phyloP scores from a whole-genome alignment of 306 rosid genomes.

The Acmispon strigosus region DNA sequence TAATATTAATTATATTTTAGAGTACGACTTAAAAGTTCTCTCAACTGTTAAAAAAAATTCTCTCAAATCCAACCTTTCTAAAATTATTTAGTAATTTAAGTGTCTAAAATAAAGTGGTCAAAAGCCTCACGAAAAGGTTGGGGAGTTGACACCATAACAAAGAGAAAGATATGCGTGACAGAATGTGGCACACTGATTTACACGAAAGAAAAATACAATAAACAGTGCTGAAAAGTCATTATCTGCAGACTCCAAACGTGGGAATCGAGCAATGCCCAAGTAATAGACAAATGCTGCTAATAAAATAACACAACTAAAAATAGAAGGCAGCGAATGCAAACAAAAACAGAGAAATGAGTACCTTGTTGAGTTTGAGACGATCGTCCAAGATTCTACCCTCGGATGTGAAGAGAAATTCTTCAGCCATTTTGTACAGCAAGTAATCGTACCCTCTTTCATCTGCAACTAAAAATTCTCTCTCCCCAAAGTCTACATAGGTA shows the following conservation, averaged over 20 bases:
- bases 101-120: not conserved
- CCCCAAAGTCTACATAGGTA: constrained; percentile 73
- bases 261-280: too few relatives aligned
- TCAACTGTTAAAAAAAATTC: too few relatives aligned
- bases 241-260: constrained; percentile 42
- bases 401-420: constrained; percentile 62
- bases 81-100: not conserved
- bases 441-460: constrained; percentile 87
- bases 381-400: constrained; percentile 72
- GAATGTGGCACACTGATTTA: not conserved
- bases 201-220: not conserved
- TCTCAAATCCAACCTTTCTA: not conserved
- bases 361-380: constrained; percentile 92
- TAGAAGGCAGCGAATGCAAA: constrained; percentile 23
- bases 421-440: constrained; percentile 77
- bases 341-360: constrained; percentile 18
- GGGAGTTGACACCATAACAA: constrained; percentile 16
- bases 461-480: constrained; percentile 78
- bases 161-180: not conserved
- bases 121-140: not conserved
- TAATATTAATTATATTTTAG: not conserved
- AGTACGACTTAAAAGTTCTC: not conserved
- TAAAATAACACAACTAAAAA: not conserved
- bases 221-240: constrained; percentile 51
- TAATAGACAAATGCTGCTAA: too few relatives aligned